Evolutionary conservation across 164 flowering plant species (phyloP), one percentile per base, ranked within the genome.

Genomic region (Dillenia suffruticosa): DNA sequence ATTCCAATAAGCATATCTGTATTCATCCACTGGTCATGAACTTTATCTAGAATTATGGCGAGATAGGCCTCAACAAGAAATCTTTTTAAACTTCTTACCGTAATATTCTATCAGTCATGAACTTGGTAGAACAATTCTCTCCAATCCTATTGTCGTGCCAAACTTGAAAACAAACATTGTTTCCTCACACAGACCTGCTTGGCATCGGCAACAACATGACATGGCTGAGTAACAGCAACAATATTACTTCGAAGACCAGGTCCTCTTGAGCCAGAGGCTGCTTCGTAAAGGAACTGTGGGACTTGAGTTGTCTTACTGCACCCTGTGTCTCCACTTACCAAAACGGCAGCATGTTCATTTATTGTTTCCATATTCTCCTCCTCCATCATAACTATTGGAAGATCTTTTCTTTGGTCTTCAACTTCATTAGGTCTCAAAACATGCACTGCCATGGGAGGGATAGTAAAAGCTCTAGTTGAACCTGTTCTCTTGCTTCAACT

Each of bases 91-190:
- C 70, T 89, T 95, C 99, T 44, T 96, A 85, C 52, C 89, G 90
- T 68, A 95, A 76, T 65, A 95, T 95, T 65, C 99, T 97, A 75
- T 95, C 99, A 45, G 99, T 92, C 99, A 95, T 95, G 70, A 92
- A 85, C 76, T 92, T 92, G 75, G 92, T 89, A 54, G 90, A 80
- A 72, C 90, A 77, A 59, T 62, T 75, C 48, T 87, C 77, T 44
- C 96, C 96, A 63, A 95, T 78, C 72, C 71, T 78, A 77, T 79
- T 92, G 83, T 95, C 97, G 79, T 95, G 82, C 72, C 96, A 79
- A 62, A 95, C 97, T 76, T 95, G 99, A 81, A 81, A 95, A 1
- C 97, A 97, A 54, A 95, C 85, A 75, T 95, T 92, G 70, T 81
- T 88, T 9, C 97, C 99, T 5, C 88, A 66, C 54, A 64, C 70